phyloP scores from a whole-genome alignment of 2,329 filamentous ascomycete species.

The Lasiodiplodia theobromae region DNA sequence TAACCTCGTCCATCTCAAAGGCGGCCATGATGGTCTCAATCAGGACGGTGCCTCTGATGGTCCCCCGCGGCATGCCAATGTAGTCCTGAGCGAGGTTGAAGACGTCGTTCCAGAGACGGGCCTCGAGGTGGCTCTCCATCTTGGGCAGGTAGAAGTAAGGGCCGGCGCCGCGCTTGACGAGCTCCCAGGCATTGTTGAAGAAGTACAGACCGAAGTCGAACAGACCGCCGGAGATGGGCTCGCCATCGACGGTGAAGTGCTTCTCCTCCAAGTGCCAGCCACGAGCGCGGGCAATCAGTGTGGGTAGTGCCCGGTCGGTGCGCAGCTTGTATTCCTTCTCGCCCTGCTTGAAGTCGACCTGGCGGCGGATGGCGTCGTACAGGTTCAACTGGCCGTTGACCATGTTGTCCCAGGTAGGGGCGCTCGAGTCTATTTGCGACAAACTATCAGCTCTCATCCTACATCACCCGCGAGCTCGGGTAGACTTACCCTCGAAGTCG shows the following conservation, averaged over 20 bases:
- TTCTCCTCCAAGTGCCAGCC: slow-evolving; percentile 99
- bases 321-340: slow-evolving; percentile 97
- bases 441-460: slow-evolving; percentile 13
- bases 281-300: slow-evolving; percentile 90
- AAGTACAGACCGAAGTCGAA: slow-evolving; percentile 99
- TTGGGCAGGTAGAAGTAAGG: slow-evolving; percentile 99
- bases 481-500: slow-evolving; percentile 85
- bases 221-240: slow-evolving; percentile 88
- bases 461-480: not conserved
- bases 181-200: slow-evolving; percentile 95
- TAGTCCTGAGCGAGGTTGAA: slow-evolving; percentile 97
- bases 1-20: slow-evolving; percentile 96
- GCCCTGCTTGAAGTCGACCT: slow-evolving; percentile 96
- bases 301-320: slow-evolving; percentile 84
- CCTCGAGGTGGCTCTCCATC: slow-evolving; percentile 98
- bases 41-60: slow-evolving; percentile 91
- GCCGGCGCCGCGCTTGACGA: slow-evolving; percentile 81
- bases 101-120: slow-evolving; percentile 95
- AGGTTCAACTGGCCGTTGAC: slow-evolving; percentile 97
- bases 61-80: slow-evolving; percentile 86
- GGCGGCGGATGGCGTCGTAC: slow-evolving; percentile 90
- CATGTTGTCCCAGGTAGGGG: slow-evolving; percentile 99
- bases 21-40: slow-evolving; percentile 98
- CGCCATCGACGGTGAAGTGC: slow-evolving; percentile 93
- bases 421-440: slow-evolving; percentile 75